Base-by-base conservation (phyloP, 805 yeast species). In the Spencermartinsiella europaea region DNA sequence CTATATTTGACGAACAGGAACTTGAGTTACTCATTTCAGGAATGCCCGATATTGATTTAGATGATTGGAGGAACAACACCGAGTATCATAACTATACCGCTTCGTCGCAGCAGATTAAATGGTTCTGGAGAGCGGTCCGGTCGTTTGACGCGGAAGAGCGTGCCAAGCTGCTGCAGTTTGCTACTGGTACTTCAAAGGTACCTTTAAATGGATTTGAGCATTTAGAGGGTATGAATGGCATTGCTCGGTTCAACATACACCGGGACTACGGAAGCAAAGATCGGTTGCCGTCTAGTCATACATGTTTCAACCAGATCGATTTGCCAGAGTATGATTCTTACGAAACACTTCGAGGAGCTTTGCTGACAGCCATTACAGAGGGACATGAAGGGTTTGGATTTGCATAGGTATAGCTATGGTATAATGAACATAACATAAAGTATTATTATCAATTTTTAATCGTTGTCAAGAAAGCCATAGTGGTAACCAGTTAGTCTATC, bases 91-190 rank as follows among this genome's bases (percentile, higher is more conserved):
- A 89, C 61, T 93, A 91, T 63, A 77, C 88, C 0, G 75, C 90
- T 0, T 75, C 85, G 1, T 85, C 95, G 1, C 80, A 86, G 25
- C 97, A 90, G 61, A 82, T 93, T 47, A 89, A 84, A 60, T 91
- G 97, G 86, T 93, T 93, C 68, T 93, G 99, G 99, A 75, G 97
- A 61, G 96, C 97, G 1, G 96, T 93, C 12, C 79, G 88, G 58
- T 86, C 97, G 0, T 93, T 93, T 67, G 96, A 88, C 59, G 77
- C 77, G 15, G 99, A 93, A 63, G 97, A 93, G 62, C 75, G 95
- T 41, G 99, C 99, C 5, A 90, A 89, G 61, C 69, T 93, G 53
- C 70, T 93, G 48, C 99, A 93, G 63, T 93, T 93, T 71, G 91
- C 95, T 1, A 93, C 99, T 0, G 99, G 99, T 50, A 91, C 99